phyloP scores from a whole-genome alignment of 331 rosid species.

The Prunus yedoensis region DNA sequence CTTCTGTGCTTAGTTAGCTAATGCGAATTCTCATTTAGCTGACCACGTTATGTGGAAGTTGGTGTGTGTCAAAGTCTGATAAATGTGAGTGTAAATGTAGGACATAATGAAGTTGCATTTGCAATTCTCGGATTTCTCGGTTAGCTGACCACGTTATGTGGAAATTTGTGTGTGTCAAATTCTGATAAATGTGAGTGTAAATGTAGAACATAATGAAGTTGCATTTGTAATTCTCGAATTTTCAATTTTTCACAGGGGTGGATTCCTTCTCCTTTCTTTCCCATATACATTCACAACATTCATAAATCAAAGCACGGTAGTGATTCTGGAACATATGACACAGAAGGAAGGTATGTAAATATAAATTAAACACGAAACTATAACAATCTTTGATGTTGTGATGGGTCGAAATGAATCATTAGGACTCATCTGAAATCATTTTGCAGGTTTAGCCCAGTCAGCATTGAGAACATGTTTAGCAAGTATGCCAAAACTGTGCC shows the following conservation, averaged over 20 bases:
- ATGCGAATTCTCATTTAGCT: not conserved
- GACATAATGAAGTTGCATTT: too few relatives aligned
- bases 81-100: too few relatives aligned
- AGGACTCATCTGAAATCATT: not conserved
- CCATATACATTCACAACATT: constrained; percentile 62
- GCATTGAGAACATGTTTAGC: constrained; percentile 69
- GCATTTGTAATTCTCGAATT: not conserved
- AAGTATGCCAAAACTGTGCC: constrained; percentile 64
- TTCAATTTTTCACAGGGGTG: constrained; percentile 40
- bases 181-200: not conserved
- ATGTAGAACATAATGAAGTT: not conserved
- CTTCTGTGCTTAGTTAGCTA: not conserved
- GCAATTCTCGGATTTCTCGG: too few relatives aligned
- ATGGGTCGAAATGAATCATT: not conserved
- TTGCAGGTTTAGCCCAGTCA: constrained; percentile 57
- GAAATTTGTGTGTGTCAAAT: not conserved
- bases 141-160: not conserved
- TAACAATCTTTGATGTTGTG: not conserved
- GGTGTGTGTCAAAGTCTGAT: too few relatives aligned
- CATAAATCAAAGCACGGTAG: constrained; percentile 83
- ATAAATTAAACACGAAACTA: not conserved
- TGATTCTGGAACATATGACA: constrained; percentile 75
- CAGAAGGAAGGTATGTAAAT: constrained; percentile 68
- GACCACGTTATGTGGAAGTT: too few relatives aligned
- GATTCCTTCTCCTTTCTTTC: constrained; percentile 79